These are phyloP conservation scores for Protoeuglena noctilucae DNA, from an alignment of 139 green algal genomes.

Conservation along the genomic window DNA sequence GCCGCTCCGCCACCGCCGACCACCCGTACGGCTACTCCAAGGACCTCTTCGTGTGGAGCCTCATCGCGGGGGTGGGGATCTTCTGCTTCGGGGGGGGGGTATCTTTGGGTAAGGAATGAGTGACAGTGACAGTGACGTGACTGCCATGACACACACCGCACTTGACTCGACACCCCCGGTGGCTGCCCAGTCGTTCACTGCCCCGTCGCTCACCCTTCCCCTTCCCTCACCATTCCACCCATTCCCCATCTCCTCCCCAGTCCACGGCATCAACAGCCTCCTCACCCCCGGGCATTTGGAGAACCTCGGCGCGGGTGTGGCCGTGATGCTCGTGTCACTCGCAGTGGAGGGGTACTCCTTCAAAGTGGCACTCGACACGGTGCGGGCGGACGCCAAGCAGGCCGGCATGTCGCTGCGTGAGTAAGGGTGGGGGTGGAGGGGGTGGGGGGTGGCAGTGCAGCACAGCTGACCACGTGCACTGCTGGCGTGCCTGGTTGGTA, in stretches of 20 bases:
- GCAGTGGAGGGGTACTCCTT: conserved; percentile 65
- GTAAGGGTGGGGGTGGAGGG: background rate
- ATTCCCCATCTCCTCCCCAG: too few species aligned
- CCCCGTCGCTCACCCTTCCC: too few species aligned
- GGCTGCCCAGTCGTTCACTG: too few species aligned
- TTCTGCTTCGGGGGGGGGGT: conserved; percentile 81
- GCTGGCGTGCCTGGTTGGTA: too few species aligned
- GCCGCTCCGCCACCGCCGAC: conserved; percentile 16
- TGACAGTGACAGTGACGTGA: too few species aligned
- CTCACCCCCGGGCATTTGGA: conserved; percentile 15
- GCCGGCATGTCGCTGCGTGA: conserved; percentile 3
- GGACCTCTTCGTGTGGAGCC: conserved; percentile 79
- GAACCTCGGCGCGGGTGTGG: conserved; percentile 14
- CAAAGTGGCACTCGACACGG: conserved; percentile 39
- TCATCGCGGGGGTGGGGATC: conserved; percentile 79
- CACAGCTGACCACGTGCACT: too few species aligned
- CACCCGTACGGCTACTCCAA: conserved; percentile 80
- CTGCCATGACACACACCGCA: too few species aligned
- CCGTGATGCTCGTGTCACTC: conserved; percentile 49
- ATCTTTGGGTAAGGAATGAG: too few species aligned
- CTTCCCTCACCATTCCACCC: too few species aligned
- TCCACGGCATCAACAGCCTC: conserved; percentile 36
- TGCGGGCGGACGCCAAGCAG: conserved; percentile 12
- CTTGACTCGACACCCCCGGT: too few species aligned
- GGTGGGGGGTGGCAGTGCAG: background rate